Evolutionary conservation across 1,284 basidiomycete species (phyloP).

Genomic region (Coniophora puteana): DNA sequence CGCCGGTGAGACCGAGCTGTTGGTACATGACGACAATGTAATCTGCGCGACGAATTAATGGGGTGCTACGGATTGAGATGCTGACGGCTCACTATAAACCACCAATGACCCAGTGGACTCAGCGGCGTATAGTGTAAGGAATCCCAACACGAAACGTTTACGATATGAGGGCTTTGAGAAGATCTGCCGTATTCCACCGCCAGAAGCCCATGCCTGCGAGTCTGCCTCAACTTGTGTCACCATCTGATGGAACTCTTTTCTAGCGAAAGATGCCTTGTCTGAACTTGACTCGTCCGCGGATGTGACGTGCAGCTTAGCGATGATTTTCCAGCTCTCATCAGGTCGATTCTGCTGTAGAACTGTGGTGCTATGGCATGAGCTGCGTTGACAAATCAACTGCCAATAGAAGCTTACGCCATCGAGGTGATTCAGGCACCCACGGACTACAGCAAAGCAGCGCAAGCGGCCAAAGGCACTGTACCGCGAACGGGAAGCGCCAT

Average conservation of each 20-base stretch:
- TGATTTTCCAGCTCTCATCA: slow-evolving; percentile 1
- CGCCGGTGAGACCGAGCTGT: slow-evolving; percentile 9
- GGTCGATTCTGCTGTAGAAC: slow-evolving; percentile 1
- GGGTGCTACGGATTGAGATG: background rate
- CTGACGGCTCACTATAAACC: background rate
- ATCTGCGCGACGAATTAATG: slow-evolving; percentile 7
- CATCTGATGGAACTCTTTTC: slow-evolving; percentile 1
- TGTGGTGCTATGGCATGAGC: background rate
- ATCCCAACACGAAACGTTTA: background rate
- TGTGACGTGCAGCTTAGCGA: slow-evolving; percentile 3
- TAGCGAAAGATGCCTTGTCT: background rate
- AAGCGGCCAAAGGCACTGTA: slow-evolving; percentile 4
- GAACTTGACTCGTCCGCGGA: background rate
- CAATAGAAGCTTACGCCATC: slow-evolving; percentile 1
- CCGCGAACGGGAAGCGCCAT: slow-evolving; percentile 4
- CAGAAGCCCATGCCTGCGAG: background rate
- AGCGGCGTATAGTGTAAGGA: background rate
- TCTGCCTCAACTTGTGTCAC: background rate
- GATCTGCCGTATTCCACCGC: background rate
- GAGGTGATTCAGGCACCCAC: slow-evolving; percentile 4
- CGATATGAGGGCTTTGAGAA: background rate
- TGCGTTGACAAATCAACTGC: background rate
- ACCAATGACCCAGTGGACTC: background rate
- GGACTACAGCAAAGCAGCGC: background rate
- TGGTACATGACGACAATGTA: slow-evolving; percentile 9